A percentile compares a stretch with the other conserved stretches of the same genome.
phyloP scores from a whole-genome alignment of 306 rosid genomes.

The Calophaca sinica region DNA sequence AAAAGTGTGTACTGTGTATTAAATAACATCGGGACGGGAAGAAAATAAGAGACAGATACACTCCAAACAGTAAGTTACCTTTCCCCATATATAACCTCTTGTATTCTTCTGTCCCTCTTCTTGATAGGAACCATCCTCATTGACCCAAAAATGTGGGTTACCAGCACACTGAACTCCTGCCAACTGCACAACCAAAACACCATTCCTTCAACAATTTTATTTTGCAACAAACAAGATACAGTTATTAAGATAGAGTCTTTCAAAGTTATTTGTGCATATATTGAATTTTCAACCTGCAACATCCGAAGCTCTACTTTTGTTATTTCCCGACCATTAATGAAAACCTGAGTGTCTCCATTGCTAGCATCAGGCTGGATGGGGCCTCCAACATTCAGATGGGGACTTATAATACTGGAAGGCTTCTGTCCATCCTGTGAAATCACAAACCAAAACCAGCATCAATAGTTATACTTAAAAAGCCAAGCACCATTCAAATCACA shows the following conservation, averaged over 20 bases:
- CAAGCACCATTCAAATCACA: slow-evolving; percentile 20
- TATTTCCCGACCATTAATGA: slow-evolving; percentile 91
- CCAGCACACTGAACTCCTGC: slow-evolving; percentile 99
- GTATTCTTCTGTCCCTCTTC: slow-evolving; percentile 99
- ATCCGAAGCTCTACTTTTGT: slow-evolving; percentile 96
- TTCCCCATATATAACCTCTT: slow-evolving; percentile 97
- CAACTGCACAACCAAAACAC: slow-evolving; percentile 65
- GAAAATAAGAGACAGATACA: neutral
- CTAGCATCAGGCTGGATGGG: slow-evolving; percentile 84
- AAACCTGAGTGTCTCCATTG: slow-evolving; percentile 92
- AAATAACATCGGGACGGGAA: slow-evolving; percentile 27
- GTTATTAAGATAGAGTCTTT: slow-evolving; percentile 22
- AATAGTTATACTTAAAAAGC: slow-evolving; percentile 4
- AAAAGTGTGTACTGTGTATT: neutral
- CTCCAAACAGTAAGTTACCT: slow-evolving; percentile 57
- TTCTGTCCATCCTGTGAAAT: slow-evolving; percentile 90
- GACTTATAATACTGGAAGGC: slow-evolving; percentile 85
- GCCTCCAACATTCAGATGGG: slow-evolving; percentile 92
- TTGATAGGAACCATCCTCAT: slow-evolving; percentile 98
- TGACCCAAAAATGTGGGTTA: slow-evolving; percentile 98
- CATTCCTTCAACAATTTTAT: slow-evolving; percentile 36
- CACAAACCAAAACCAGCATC: slow-evolving; percentile 41
- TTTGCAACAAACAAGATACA: slow-evolving; percentile 8
- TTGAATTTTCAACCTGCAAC: slow-evolving; percentile 80
- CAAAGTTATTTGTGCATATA: slow-evolving; percentile 10